Base-by-base conservation (phyloP, 495 filamentous ascomycete genomes). In the Tuber brumale region DNA sequence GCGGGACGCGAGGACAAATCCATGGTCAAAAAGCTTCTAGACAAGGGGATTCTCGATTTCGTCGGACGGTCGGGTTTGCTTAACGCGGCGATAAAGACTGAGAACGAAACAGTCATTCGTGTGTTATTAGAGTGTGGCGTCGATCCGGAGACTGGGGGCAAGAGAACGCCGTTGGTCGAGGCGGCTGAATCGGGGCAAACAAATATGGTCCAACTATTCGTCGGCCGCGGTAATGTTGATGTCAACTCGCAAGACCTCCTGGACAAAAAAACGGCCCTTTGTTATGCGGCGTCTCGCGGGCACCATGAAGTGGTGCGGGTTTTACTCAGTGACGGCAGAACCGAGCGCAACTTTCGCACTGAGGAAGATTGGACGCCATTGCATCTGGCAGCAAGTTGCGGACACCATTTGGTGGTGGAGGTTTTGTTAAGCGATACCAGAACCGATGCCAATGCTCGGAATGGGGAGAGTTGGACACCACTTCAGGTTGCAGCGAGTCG, bases 51-150 rank as follows among this genome's bases (percentile, higher is more conserved):
- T 19, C 57, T 66, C 57, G 57, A 66, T 66, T 66, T 66, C 27
- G 14, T 66, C 57, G 57, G 16, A 27, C 57, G 57, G 27, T 35
- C 57, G 27, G 57, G 57, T 66, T 27, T 66, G 27, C 57, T 66
- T 18, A 66, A 66, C 27, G 57, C 27, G 27, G 57, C 57, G 57
- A 66, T 66, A 31, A 66, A 66, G 57, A 66, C 57, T 18, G 76
- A 77, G 18, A 61, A 71, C n/a, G 69, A 73, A 42, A 23, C 46
- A 5, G 48, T 77, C 37, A 75, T 80, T 16, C 70, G 72, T 37
- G 35, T 80, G 21, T 42, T 81, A 35, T 57, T 81, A 46, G 79
- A 81, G 27, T 74, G 48, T 19, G 79, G 79, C 3, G 75, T 76
- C 72, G 73, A 80, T 46, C 57, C 57, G 14, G 57, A 66, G 31